Conservation (phyloP, 2,329 filamentous ascomycete species). For the Ceratocystis variospora region DNA sequence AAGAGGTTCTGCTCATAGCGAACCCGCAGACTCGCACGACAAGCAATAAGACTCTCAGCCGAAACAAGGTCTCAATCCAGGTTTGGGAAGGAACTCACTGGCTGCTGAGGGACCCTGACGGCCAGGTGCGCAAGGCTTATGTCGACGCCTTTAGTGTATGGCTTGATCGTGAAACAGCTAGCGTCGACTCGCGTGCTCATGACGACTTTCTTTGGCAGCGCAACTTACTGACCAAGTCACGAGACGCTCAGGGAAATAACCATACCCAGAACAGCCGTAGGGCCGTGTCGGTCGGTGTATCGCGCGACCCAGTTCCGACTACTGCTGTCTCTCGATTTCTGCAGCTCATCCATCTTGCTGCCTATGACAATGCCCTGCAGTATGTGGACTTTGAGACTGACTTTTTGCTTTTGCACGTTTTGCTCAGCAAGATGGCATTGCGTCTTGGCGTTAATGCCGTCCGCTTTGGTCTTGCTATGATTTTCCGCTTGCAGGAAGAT, state of each 20-base stretch:
- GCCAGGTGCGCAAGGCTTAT: conserved; percentile 70
- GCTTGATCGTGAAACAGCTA: conserved; percentile 66
- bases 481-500: conserved; percentile 76
- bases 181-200: conserved; percentile 46
- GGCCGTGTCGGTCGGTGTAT: conserved; percentile 54
- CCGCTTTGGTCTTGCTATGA: conserved; percentile 71
- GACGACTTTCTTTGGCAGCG: conserved; percentile 40
- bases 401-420: conserved; percentile 60
- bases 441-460: conserved; percentile 72
- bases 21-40: conserved; percentile 50
- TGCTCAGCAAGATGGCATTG: conserved; percentile 60
- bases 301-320: conserved; percentile 34
- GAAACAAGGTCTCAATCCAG: conserved; percentile 62
- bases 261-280: conserved; percentile 34
- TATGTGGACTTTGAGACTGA: conserved; percentile 59
- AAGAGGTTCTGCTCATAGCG: conserved; percentile 67
- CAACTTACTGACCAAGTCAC: conserved; percentile 28
- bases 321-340: conserved; percentile 53
- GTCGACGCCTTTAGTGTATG: conserved; percentile 71
- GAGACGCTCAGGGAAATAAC: conserved; percentile 22
- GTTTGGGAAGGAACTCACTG: conserved; percentile 97
- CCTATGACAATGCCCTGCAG: conserved; percentile 80
- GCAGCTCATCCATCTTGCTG: conserved; percentile 65
- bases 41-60: conserved; percentile 49
- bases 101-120: conserved; percentile 69